phyloP scores from a whole-genome alignment of 495 filamentous ascomycete species.

The Gamarada debralockiae region DNA sequence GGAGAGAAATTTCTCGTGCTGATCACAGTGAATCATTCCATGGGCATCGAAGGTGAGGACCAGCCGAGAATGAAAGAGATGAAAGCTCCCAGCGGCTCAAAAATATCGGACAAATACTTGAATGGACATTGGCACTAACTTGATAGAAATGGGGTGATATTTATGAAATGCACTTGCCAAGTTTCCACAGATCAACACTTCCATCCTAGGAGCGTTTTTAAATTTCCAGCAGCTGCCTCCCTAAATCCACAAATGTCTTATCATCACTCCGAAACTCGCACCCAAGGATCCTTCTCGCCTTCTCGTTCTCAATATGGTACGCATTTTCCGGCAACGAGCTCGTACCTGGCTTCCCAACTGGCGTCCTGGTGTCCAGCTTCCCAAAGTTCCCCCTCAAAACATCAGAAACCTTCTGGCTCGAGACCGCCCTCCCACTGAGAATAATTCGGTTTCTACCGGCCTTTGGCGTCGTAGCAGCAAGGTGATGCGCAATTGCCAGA shows the following conservation, averaged over 20 bases:
- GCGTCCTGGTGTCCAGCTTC: constrained; percentile 4
- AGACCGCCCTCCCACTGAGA: constrained; percentile 10
- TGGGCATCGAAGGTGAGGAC: no score
- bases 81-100: no score
- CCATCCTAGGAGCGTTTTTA: constrained; percentile 25
- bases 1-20: no score
- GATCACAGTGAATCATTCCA: no score
- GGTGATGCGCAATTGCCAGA: constrained; percentile 10
- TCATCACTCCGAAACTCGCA: constrained; percentile 9
- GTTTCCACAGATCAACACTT: no score
- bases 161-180: no score
- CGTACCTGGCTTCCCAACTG: constrained; percentile 8
- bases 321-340: constrained; percentile 3
- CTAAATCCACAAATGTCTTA: constrained; percentile 17
- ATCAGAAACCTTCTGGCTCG: constrained; percentile 11
- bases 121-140: no score
- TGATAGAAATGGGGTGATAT: no score
- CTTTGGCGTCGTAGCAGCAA: constrained; percentile 7
- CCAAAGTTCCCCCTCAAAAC: constrained; percentile 5
- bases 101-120: no score
- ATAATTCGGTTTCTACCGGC: constrained; percentile 10
- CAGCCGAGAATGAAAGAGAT: no score
- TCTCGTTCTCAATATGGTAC: constrained; percentile 9
- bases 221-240: constrained; percentile 14
- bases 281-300: constrained; percentile 8